Evolutionary conservation across 2,329 filamentous ascomycete species (phyloP), one percentile per base, ranked within the genome.

Genomic region (Exophiala calicioides): DNA sequence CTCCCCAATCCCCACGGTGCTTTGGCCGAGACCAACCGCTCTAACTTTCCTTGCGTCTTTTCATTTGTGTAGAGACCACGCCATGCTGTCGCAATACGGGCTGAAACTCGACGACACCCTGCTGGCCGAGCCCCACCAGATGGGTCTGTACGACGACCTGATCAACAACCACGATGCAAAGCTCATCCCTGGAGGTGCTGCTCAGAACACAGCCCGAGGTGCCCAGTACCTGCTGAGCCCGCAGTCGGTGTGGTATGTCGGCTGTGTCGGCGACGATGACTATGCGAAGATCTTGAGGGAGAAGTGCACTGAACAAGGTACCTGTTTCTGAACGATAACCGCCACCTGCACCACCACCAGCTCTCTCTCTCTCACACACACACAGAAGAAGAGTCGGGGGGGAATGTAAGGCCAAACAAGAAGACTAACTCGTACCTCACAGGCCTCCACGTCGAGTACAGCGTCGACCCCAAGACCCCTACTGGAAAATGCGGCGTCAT

Each of bases 41-140:
- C n/a, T n/a, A n/a, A n/a, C n/a, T 16, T 24, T 21, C 10, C 10
- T 31, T 12, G 18, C 8, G 10, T 10, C 15, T 12, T n/a, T 12
- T 40, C 47, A 53, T 13, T 18, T 35, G 41, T 42, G 44, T 61
- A 94, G 90, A 62, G 81, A 91, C 71, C 79, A 90, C 61, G 83
- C 82, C 21, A 83, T 97, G 45, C 86, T 98, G 52, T 76, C 90
- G 60, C 95, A 96, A 79, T 98, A 98, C 69, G 83, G 75, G 50
- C 80, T 98, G 63, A 96, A 98, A 79, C 79, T 86, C 69, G 95
- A 98, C 75, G 91, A 98, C 70, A 93, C 93, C 62, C 96, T 98
- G 69, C 88, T 98, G 52, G 91, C 91, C 46, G 57, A 59, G 47
- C 50, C 53, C 42, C 47, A 59, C 40, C 93, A 98, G 74, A 78